A percentile compares a stretch with the other conserved stretches of the same genome.
phyloP scores from a whole-genome alignment of 148 eudicot species.

The Rhododendron vialii region DNA sequence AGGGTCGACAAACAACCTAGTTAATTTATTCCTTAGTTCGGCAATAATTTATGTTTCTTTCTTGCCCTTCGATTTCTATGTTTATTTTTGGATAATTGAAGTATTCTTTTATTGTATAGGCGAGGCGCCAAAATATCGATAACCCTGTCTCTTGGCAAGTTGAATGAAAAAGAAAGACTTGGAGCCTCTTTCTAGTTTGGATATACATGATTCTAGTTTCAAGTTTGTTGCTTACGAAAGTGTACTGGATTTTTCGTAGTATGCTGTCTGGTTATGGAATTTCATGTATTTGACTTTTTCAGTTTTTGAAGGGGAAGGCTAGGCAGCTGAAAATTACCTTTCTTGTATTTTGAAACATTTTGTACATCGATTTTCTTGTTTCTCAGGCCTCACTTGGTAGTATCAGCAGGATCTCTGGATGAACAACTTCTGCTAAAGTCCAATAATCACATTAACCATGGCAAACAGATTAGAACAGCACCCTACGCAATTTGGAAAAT shows the following conservation, averaged over 20 bases:
- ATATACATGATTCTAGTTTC: neutral
- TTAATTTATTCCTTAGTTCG: neutral
- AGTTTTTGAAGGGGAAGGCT: neutral
- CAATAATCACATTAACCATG: constrained; percentile 33
- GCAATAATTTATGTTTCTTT: neutral
- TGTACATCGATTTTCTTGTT: neutral
- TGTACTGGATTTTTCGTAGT: neutral
- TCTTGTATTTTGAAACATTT: neutral
- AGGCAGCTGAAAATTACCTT: neutral
- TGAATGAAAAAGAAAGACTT: neutral
- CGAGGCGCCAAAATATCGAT: too few species aligned
- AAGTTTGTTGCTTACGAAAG: neutral
- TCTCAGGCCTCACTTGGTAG: neutral
- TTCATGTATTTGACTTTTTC: neutral
- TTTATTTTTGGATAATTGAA: neutral
- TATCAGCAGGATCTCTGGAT: neutral
- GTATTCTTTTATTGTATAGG: neutral
- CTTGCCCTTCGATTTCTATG: neutral
- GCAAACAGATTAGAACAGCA: constrained; percentile 58
- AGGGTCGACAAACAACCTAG: neutral
- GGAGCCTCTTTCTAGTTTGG: neutral
- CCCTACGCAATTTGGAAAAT: constrained; percentile 38
- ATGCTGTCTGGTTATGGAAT: neutral
- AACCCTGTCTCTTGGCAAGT: neutral
- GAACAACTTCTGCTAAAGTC: constrained; percentile 9